phyloP scores from a whole-genome alignment of 2,329 filamentous ascomycete species.

The Botrytis aclada region DNA sequence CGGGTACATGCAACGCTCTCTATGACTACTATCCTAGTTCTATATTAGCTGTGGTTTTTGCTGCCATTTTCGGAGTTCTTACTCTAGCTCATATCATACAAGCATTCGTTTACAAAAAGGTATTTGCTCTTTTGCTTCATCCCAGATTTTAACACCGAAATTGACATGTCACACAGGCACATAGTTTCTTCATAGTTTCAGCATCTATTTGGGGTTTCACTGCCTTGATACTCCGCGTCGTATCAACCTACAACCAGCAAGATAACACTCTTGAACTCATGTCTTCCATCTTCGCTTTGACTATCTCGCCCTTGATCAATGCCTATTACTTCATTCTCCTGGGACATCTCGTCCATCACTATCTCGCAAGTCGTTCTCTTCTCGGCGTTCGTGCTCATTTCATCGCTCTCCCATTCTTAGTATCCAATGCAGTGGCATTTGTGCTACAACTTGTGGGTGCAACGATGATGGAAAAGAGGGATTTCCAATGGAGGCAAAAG shows the following conservation, averaged over 20 bases:
- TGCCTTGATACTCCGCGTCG: slow-evolving; percentile 41
- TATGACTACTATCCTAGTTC: slow-evolving; percentile 42
- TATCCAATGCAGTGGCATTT: background rate
- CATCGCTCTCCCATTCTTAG: background rate
- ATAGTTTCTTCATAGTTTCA: slow-evolving; percentile 37
- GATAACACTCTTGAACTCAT: slow-evolving; percentile 34
- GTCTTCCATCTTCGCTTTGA: slow-evolving; percentile 44
- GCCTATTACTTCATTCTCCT: slow-evolving; percentile 38
- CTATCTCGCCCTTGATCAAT: slow-evolving; percentile 38
- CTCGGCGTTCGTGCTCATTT: background rate
- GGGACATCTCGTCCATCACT: slow-evolving; percentile 37
- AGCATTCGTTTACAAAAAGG: slow-evolving; percentile 39
- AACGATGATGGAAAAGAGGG: background rate
- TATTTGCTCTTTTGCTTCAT: background rate
- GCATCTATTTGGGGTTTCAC: slow-evolving; percentile 43
- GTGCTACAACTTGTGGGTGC: background rate
- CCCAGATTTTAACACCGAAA: too few relatives aligned
- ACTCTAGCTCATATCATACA: slow-evolving; percentile 39
- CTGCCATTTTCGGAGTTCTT: slow-evolving; percentile 39
- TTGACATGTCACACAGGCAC: background rate
- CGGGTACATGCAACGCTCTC: slow-evolving; percentile 39
- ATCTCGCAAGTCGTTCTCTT: slow-evolving; percentile 33
- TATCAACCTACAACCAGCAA: slow-evolving; percentile 42
- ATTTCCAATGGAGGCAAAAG: slow-evolving; percentile 21
- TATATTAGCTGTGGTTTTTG: slow-evolving; percentile 39